Conservation (phyloP, 352 stramenopile species). For the Peronosclerospora sorghi region DNA sequence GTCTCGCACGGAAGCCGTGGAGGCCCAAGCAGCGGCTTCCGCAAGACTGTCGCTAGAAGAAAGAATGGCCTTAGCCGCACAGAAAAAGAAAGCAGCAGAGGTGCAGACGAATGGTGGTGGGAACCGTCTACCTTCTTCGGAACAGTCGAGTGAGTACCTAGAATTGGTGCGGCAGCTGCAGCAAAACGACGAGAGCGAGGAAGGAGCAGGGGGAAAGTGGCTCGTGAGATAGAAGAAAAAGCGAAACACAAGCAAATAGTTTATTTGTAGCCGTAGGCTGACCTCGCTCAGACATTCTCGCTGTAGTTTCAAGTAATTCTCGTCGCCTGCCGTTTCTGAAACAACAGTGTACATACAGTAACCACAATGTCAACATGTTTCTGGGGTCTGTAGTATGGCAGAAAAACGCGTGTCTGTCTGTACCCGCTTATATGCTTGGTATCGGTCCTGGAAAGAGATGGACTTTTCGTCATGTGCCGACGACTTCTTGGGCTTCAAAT, state of each 20-base stretch:
- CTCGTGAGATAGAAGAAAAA: slow-evolving; percentile 36
- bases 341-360: slow-evolving; percentile 5
- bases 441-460: slow-evolving; percentile 67
- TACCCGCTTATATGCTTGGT: slow-evolving; percentile 55
- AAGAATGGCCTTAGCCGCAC: slow-evolving; percentile 48
- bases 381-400: background rate
- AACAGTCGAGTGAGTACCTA: slow-evolving; percentile 43
- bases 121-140: slow-evolving; percentile 1
- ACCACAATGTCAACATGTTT: background rate
- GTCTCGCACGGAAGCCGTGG: slow-evolving; percentile 8
- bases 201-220: slow-evolving; percentile 47
- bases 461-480: slow-evolving; percentile 26
- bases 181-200: slow-evolving; percentile 38
- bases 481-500: slow-evolving; percentile 57
- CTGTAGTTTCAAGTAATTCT: slow-evolving; percentile 15
- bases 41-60: slow-evolving; percentile 31
- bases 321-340: slow-evolving; percentile 35
- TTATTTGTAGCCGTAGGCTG: slow-evolving; percentile 15
- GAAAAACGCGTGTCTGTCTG: background rate
- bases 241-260: slow-evolving; percentile 12
- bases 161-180: slow-evolving; percentile 54
- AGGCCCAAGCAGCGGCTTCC: slow-evolving; percentile 2
- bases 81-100: slow-evolving; percentile 39
- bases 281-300: slow-evolving; percentile 4
- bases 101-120: slow-evolving; percentile 14